A percentile compares a stretch with the other conserved stretches of the same genome.
Conservation (phyloP, 2,329 filamentous ascomycete species). For the Anisogramma anomala region DNA sequence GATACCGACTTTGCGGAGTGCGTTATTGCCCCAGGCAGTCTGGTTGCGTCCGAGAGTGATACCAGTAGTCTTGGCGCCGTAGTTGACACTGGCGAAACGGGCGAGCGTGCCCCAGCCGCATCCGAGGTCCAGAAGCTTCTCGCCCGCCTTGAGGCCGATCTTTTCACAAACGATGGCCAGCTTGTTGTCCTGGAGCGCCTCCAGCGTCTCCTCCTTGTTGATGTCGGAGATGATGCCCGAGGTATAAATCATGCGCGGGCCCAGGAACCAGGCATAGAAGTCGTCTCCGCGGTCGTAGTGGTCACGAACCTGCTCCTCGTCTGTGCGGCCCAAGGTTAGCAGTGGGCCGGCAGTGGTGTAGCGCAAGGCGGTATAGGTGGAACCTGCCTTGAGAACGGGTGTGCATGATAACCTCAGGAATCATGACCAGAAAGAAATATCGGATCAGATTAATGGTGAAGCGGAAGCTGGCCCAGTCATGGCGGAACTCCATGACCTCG, state of each 20-base stretch:
- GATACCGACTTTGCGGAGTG: slow-evolving; percentile 70
- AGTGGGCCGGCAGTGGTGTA: neutral
- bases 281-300: slow-evolving; percentile 98
- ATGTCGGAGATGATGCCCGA: slow-evolving; percentile 86
- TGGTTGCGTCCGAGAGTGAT: slow-evolving; percentile 93
- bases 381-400: slow-evolving; percentile 68
- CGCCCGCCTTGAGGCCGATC: slow-evolving; percentile 70
- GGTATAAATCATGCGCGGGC: slow-evolving; percentile 97
- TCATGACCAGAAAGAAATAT: slow-evolving; percentile 77
- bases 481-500: slow-evolving; percentile 82
- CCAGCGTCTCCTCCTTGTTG: slow-evolving; percentile 76
- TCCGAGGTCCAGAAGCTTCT: slow-evolving; percentile 83
- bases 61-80: slow-evolving; percentile 71
- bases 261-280: slow-evolving; percentile 97
- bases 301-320: slow-evolving; percentile 94
- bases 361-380: neutral
- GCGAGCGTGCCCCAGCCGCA: slow-evolving; percentile 97
- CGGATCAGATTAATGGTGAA: slow-evolving; percentile 80
- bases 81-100: slow-evolving; percentile 86
- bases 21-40: slow-evolving; percentile 91
- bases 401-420: slow-evolving; percentile 87
- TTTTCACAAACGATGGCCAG: slow-evolving; percentile 91
- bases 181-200: slow-evolving; percentile 97
- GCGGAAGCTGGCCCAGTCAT: slow-evolving; percentile 93
- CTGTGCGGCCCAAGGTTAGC: slow-evolving; percentile 30